phyloP scores from a whole-genome alignment of 805 yeast genomes.

The Saturnispora dispora region DNA sequence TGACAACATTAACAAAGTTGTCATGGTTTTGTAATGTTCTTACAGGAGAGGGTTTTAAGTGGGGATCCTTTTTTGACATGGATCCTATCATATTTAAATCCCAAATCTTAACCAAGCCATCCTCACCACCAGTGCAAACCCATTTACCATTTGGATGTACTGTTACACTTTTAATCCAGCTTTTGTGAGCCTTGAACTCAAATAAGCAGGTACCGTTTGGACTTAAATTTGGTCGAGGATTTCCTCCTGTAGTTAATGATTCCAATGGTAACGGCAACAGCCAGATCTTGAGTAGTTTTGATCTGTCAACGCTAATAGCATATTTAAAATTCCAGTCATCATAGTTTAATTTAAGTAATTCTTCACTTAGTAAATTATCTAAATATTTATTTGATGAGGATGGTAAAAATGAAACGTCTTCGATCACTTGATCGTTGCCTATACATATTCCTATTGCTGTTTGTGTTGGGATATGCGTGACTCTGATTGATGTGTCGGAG shows the following conservation, averaged over 20 bases:
- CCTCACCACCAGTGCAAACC: conserved; percentile 70
- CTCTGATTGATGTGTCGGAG: conserved; percentile 64
- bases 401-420: conserved; percentile 62
- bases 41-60: conserved; percentile 15
- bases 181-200: conserved; percentile 64
- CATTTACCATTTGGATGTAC: conserved; percentile 72
- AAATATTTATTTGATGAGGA: conserved; percentile 35
- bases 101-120: conserved; percentile 70
- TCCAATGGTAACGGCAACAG: conserved; percentile 50
- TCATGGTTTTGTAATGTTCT: conserved; percentile 48
- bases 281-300: conserved; percentile 69
- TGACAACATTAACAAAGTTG: conserved; percentile 64
- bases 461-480: conserved; percentile 57
- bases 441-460: conserved; percentile 56
- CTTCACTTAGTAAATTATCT: conserved; percentile 32
- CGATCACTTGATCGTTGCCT: conserved; percentile 82
- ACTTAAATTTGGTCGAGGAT: conserved; percentile 37
- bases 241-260: conserved; percentile 19
- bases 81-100: conserved; percentile 35
- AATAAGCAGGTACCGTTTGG: conserved; percentile 53
- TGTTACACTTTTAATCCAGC: conserved; percentile 71
- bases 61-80: conserved; percentile 15
- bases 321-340: conserved; percentile 51
- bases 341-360: conserved; percentile 23
- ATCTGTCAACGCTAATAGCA: conserved; percentile 73